Conservation (phyloP, 1,284 basidiomycete species). For the Cryptococcus wingfieldii region DNA sequence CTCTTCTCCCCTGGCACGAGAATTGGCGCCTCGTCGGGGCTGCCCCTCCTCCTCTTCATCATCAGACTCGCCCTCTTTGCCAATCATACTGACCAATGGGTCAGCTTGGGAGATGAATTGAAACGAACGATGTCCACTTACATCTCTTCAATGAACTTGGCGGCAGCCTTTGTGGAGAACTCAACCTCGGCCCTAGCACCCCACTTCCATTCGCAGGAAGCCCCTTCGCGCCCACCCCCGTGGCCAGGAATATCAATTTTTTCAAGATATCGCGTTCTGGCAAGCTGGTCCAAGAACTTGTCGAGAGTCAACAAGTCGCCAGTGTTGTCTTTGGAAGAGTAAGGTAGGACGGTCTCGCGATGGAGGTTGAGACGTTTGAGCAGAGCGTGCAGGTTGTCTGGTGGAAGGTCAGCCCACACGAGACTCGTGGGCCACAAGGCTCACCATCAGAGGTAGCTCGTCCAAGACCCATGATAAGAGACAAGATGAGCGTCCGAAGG, state of each 20-base stretch:
- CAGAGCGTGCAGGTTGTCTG: constrained; percentile 31
- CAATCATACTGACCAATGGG: constrained; percentile 5
- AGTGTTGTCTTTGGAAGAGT: constrained; percentile 24
- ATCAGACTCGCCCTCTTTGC: constrained; percentile 14
- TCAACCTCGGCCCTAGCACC: constrained; percentile 42
- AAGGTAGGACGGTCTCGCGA: constrained; percentile 40
- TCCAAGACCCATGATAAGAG: constrained; percentile 36
- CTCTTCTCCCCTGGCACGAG: not conserved
- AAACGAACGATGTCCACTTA: constrained; percentile 17
- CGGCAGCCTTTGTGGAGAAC: constrained; percentile 42
- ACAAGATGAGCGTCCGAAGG: constrained; percentile 44
- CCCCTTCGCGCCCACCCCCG: constrained; percentile 9
- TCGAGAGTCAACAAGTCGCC: constrained; percentile 34
- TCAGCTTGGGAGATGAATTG: not conserved
- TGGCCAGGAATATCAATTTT: constrained; percentile 28
- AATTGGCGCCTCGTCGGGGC: constrained; percentile 4
- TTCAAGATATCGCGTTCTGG: constrained; percentile 42
- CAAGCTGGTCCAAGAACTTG: constrained; percentile 41
- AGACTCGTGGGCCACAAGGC: constrained; percentile 4
- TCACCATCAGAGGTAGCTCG: constrained; percentile 38
- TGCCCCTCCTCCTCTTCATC: constrained; percentile 20
- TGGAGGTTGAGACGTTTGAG: constrained; percentile 35
- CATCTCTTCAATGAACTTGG: constrained; percentile 41
- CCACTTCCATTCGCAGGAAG: constrained; percentile 40
- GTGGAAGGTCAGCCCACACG: not conserved